Evolutionary conservation across 176 grass and related monocot genomes (phyloP).

Genomic region (Eleusine coracana): DNA sequence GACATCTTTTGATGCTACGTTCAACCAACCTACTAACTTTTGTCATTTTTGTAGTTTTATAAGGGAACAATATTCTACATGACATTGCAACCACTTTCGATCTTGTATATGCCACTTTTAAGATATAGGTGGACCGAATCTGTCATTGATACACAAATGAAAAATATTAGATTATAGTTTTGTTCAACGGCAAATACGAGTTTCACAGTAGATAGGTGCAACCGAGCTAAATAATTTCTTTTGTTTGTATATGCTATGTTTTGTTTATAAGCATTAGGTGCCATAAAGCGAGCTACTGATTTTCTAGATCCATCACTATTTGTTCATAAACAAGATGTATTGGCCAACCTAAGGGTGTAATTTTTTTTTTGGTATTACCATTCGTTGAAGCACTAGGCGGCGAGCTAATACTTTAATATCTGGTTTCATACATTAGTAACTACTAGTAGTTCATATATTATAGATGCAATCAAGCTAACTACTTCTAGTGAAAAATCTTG

Average conservation of each 20-base stretch:
- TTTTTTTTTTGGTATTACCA: background rate
- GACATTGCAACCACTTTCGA: too few relatives aligned
- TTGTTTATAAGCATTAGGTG: background rate
- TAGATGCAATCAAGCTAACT: background rate
- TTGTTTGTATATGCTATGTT: background rate
- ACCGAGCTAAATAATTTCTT: background rate
- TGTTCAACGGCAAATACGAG: too few relatives aligned
- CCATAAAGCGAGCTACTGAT: background rate
- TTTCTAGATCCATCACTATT: background rate
- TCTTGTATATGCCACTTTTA: too few relatives aligned
- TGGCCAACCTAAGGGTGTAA: too few relatives aligned
- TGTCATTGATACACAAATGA: too few relatives aligned
- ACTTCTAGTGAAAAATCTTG: background rate
- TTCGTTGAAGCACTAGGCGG: background rate
- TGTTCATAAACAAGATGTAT: background rate
- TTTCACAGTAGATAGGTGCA: background rate
- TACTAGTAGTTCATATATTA: background rate
- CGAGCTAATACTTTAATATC: background rate
- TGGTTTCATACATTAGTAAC: background rate
- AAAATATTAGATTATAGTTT: too few relatives aligned
- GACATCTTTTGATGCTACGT: background rate
- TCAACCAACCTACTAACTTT: background rate
- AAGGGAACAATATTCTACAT: too few relatives aligned
- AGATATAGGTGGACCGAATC: too few relatives aligned
- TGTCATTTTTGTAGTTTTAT: too few relatives aligned